These are phyloP conservation scores for Haplosporangium gracile DNA, from an alignment of 192 early-diverging fungal species.

Conservation along the genomic window DNA sequence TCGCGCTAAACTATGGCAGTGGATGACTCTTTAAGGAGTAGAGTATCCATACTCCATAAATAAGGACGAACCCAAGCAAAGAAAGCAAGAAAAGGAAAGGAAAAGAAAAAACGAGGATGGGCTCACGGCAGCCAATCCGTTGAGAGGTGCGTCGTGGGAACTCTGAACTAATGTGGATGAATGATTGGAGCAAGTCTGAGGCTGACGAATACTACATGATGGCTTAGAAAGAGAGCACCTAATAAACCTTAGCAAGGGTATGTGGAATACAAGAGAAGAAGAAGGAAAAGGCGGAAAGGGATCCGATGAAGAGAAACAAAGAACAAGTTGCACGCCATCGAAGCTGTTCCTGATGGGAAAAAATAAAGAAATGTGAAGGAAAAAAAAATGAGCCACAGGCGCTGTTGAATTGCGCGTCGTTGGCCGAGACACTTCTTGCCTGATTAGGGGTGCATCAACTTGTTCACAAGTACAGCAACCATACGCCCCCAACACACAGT, in stretches of 20 bases:
- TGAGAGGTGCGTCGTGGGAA: constrained; percentile 6
- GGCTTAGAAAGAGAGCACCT: neutral
- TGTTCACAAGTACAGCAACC: neutral
- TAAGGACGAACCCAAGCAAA: neutral
- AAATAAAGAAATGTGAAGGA: no score
- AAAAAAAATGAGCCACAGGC: neutral
- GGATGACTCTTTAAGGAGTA: neutral
- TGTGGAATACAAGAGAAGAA: neutral
- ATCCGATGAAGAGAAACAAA: neutral
- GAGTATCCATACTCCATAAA: neutral
- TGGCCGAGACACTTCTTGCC: neutral
- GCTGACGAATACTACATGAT: neutral
- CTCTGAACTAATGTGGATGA: neutral
- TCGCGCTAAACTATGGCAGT: neutral
- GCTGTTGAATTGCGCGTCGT: neutral
- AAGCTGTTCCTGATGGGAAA: neutral
- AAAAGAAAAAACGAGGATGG: neutral
- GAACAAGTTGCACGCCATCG: neutral
- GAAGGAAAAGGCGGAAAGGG: neutral
- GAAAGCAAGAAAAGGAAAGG: neutral
- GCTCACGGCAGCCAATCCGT: neutral
- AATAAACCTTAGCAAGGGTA: neutral
- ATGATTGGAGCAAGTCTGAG: neutral
- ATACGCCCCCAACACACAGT: neutral
- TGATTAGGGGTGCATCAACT: neutral